These are phyloP conservation scores for Saccharomycopsis hybrid DNA, from an alignment of 1,139 yeast species.

Conservation along the genomic window DNA sequence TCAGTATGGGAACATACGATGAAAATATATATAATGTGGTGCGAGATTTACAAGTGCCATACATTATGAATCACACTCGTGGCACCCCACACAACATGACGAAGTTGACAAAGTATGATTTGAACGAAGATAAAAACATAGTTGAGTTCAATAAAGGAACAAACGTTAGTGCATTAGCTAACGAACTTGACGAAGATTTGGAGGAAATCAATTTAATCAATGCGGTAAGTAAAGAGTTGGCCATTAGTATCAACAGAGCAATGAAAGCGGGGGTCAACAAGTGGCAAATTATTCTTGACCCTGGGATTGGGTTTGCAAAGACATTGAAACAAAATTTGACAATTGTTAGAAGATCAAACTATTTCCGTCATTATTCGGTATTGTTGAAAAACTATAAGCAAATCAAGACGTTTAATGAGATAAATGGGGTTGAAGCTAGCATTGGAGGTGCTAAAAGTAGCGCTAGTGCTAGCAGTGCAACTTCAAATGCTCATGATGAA, in stretches of 20 bases:
- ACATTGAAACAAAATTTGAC: conserved; percentile 58
- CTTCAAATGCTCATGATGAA: not conserved
- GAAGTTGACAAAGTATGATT: conserved; percentile 47
- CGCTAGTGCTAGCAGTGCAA: not conserved
- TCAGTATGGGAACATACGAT: conserved; percentile 77
- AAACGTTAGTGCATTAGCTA: conserved; percentile 34
- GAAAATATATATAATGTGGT: conserved; percentile 57
- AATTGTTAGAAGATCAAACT: conserved; percentile 51
- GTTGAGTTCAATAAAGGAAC: conserved; percentile 34
- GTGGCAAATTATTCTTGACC: conserved; percentile 91
- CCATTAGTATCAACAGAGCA: conserved; percentile 51
- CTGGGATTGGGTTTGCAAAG: conserved; percentile 95
- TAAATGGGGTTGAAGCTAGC: conserved; percentile 29
- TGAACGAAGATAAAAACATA: conserved; percentile 30
- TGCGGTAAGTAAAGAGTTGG: conserved; percentile 61
- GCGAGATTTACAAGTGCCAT: conserved; percentile 61
- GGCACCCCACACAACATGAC: conserved; percentile 79
- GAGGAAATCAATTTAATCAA: conserved; percentile 31
- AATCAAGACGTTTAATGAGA: conserved; percentile 27
- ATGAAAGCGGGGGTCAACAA: conserved; percentile 58
- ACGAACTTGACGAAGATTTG: conserved; percentile 28
- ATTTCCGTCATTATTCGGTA: conserved; percentile 47
- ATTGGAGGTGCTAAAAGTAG: not conserved
- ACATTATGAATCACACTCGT: conserved; percentile 77
- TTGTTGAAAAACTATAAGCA: conserved; percentile 22